Evolutionary conservation across 1,284 basidiomycete species (phyloP).

Genomic region (Puccinia polysora): DNA sequence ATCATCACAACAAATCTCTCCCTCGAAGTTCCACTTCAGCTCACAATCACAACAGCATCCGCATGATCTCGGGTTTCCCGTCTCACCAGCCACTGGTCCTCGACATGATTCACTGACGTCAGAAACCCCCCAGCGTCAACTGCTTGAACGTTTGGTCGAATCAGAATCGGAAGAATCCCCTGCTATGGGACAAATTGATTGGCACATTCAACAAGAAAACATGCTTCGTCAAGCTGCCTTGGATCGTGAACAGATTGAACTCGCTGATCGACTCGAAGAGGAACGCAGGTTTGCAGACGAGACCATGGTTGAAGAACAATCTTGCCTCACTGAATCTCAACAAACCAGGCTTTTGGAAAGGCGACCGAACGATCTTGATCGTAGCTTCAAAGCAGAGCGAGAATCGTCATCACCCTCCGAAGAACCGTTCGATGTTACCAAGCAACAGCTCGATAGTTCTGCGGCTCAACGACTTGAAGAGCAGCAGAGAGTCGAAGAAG

Average conservation of each 20-base stretch:
- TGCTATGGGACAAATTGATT: not conserved
- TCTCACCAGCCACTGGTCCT: not conserved
- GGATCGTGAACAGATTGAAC: constrained; percentile 19
- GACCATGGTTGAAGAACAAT: too few relatives aligned
- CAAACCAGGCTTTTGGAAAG: too few relatives aligned
- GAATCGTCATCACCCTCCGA: too few relatives aligned
- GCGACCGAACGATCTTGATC: too few relatives aligned
- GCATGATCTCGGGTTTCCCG: too few relatives aligned
- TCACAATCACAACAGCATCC: not conserved
- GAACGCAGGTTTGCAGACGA: constrained; percentile 1
- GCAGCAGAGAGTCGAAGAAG: too few relatives aligned
- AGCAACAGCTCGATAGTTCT: too few relatives aligned
- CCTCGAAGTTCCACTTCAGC: not conserved
- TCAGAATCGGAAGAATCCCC: constrained; percentile 14
- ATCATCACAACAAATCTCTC: constrained; percentile 5
- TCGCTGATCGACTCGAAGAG: constrained; percentile 13
- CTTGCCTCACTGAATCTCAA: too few relatives aligned
- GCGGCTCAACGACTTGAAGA: too few relatives aligned
- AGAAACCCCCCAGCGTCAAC: constrained; percentile 14
- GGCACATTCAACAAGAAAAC: constrained; percentile 1
- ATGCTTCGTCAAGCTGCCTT: constrained; percentile 22
- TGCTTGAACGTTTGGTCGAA: constrained; percentile 15
- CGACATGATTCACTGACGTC: too few relatives aligned
- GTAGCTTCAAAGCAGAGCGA: too few relatives aligned
- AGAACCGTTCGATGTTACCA: too few relatives aligned